A percentile compares a stretch with the other conserved stretches of the same genome.
Evolutionary conservation across 805 yeast species (phyloP).

Genomic region (Metschnikowia gruessii): DNA sequence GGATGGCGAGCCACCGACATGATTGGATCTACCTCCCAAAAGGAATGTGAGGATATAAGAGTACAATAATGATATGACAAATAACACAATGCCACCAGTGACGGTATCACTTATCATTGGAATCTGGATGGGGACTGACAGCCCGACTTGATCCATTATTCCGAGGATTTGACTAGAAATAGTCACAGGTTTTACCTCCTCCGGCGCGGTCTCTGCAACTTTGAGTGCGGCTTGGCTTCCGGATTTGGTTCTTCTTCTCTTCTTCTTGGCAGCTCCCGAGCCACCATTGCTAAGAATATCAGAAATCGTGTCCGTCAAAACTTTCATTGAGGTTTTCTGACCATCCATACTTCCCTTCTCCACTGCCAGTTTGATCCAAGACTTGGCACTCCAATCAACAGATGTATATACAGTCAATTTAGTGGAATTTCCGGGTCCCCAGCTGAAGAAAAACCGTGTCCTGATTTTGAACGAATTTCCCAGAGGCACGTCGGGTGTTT

Average conservation of each 20-base stretch:
- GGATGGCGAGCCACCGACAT: background rate
- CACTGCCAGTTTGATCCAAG: conserved; percentile 89
- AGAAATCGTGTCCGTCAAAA: conserved; percentile 12
- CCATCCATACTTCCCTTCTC: conserved; percentile 84
- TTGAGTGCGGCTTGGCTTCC: conserved; percentile 5
- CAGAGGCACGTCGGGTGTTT: conserved; percentile 95
- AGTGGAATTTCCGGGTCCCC: conserved; percentile 69
- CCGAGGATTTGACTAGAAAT: conserved; percentile 6
- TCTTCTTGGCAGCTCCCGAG: conserved; percentile 13
- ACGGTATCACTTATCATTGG: conserved; percentile 12
- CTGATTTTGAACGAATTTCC: conserved; percentile 77
- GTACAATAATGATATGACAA: conserved; percentile 10
- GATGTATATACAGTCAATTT: conserved; percentile 58
- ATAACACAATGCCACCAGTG: conserved; percentile 12
- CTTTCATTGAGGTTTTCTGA: conserved; percentile 45
- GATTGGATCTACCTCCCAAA: background rate
- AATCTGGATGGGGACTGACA: conserved; percentile 11
- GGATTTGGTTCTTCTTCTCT: conserved; percentile 15
- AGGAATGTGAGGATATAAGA: conserved; percentile 6
- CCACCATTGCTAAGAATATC: conserved; percentile 12
- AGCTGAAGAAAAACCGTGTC: conserved; percentile 67
- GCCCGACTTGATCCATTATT: conserved; percentile 16
- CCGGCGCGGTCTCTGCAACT: background rate
- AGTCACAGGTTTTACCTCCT: conserved; percentile 1
- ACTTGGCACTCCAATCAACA: conserved; percentile 85